A percentile compares a stretch with the other conserved stretches of the same genome.
Conservation (phyloP, 495 filamentous ascomycete species). For the Neurospora sp. region DNA sequence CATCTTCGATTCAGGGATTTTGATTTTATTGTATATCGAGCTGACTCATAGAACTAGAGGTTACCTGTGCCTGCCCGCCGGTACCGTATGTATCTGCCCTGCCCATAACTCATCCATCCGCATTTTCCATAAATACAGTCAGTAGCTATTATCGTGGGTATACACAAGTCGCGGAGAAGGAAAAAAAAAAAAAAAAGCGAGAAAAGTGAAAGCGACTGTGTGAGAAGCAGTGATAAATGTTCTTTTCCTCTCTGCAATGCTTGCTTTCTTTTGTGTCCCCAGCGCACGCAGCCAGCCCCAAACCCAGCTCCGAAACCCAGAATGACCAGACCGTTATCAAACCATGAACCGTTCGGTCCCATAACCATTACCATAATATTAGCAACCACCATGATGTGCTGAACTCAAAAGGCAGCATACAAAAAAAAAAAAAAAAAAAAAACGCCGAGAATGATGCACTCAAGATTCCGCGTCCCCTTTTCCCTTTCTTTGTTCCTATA, state of each 20-base stretch:
- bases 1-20: background rate
- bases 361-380: background rate
- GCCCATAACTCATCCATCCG: background rate
- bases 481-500: background rate
- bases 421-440: background rate
- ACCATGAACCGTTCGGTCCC: background rate
- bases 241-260: background rate
- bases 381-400: too few species aligned
- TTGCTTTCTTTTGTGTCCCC: background rate
- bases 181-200: accelerated
- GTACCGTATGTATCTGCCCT: too few species aligned
- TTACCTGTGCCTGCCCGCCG: too few species aligned
- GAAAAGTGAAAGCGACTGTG: background rate
- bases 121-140: too few species aligned
- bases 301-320: background rate
- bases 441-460: background rate
- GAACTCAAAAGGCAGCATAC: background rate
- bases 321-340: background rate
- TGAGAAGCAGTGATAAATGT: background rate
- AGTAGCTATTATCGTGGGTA: background rate
- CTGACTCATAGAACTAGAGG: background rate
- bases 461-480: background rate
- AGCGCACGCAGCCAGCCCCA: too few species aligned
- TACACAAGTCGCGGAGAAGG: background rate
- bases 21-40: background rate